These are phyloP conservation scores for Discostella stelligera DNA, from an alignment of 352 stramenopile species.

Conservation along the genomic window DNA sequence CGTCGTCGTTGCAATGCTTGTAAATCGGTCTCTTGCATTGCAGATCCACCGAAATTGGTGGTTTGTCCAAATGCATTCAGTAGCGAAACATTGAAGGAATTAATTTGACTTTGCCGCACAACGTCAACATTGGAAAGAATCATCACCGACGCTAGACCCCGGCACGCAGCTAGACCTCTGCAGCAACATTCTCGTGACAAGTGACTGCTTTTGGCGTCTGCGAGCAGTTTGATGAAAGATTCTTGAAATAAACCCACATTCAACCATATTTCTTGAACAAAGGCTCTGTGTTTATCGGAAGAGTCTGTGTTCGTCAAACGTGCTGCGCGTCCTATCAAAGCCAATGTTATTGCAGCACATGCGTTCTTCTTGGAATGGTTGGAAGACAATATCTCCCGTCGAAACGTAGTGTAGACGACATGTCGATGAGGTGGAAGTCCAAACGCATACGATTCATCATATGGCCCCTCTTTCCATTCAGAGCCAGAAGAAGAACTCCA, in stretches of 20 bases:
- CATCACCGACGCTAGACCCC: constrained; percentile 46
- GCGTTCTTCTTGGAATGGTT: constrained; percentile 70
- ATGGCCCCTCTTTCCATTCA: constrained; percentile 38
- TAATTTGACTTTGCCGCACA: constrained; percentile 12
- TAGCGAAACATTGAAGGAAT: constrained; percentile 60
- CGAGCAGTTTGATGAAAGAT: constrained; percentile 70
- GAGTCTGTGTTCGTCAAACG: constrained; percentile 43
- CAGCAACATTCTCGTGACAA: constrained; percentile 76
- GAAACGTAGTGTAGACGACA: constrained; percentile 65
- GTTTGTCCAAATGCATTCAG: constrained; percentile 78
- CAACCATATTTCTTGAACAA: constrained; percentile 51
- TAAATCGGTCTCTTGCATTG: constrained; percentile 67
- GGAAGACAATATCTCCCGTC: constrained; percentile 46
- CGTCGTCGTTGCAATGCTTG: constrained; percentile 58
- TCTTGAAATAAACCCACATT: constrained; percentile 63
- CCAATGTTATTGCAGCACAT: constrained; percentile 60
- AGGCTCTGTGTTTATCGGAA: constrained; percentile 18
- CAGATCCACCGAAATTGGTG: constrained; percentile 70
- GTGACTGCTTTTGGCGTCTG: constrained; percentile 77
- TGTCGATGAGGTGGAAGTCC: constrained; percentile 64
- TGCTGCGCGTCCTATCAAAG: constrained; percentile 60
- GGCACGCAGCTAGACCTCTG: constrained; percentile 69
- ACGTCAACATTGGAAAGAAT: constrained; percentile 3
- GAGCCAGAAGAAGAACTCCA: constrained; percentile 31
- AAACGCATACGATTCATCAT: constrained; percentile 57